phyloP scores from a whole-genome alignment of 2,329 filamentous ascomycete species.

The Falciphora oryzae region DNA sequence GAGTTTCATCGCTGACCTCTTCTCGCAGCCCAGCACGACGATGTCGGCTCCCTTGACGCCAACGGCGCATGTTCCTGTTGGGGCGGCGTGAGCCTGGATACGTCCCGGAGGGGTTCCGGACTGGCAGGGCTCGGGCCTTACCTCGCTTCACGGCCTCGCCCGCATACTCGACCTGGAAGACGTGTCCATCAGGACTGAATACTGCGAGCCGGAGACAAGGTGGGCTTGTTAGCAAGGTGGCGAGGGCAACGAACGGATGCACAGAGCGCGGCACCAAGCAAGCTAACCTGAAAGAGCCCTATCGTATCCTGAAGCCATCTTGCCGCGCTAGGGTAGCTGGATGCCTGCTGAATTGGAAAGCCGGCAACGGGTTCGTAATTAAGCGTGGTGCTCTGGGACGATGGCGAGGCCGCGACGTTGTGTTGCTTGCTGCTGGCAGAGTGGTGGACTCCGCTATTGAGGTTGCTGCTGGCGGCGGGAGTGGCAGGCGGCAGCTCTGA shows the following conservation, averaged over 20 bases:
- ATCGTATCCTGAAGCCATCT: conserved; percentile 40
- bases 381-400: not conserved
- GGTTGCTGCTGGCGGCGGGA: conserved; percentile 5
- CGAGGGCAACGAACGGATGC: conserved; percentile 1
- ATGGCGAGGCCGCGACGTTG: not conserved
- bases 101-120: not conserved
- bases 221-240: conserved; percentile 10
- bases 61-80: conserved; percentile 86
- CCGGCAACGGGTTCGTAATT: not conserved
- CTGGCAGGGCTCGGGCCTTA: conserved; percentile 31
- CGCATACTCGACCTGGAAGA: conserved; percentile 99
- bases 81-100: not conserved
- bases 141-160: conserved; percentile 98
- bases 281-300: conserved; percentile 93
- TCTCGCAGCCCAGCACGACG: conserved; percentile 96
- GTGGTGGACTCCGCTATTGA: not conserved
- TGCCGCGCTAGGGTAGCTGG: not conserved
- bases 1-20: conserved; percentile 97
- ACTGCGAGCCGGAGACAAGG: conserved; percentile 3
- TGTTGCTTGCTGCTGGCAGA: not conserved
- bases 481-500: conserved; percentile 25
- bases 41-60: conserved; percentile 93
- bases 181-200: conserved; percentile 90
- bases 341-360: not conserved
- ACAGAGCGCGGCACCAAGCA: conserved; percentile 16